phyloP scores from a whole-genome alignment of 2,329 filamentous ascomycete species.

The Leptographium radiaticola region DNA sequence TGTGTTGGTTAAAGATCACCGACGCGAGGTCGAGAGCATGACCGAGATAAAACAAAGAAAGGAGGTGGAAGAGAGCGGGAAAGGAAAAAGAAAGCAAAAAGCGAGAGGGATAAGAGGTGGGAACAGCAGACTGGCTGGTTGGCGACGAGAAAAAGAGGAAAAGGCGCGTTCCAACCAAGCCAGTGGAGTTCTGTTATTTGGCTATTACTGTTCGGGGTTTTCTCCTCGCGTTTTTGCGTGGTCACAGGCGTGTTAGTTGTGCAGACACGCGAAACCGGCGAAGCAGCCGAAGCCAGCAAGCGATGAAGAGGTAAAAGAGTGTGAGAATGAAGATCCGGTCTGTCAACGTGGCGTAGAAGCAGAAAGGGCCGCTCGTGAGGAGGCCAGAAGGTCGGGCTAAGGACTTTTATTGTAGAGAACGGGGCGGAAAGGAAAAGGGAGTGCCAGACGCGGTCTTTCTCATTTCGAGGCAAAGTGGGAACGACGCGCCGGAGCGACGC shows the following conservation, averaged over 20 bases:
- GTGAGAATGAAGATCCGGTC: background rate
- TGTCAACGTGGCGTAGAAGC: background rate
- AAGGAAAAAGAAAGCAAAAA: background rate
- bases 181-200: constrained; percentile 2
- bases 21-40: constrained; percentile 5
- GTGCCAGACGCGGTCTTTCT: constrained; percentile 11
- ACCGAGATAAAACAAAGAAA: background rate
- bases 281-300: background rate
- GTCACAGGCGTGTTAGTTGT: background rate
- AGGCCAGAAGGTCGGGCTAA: background rate
- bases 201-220: background rate
- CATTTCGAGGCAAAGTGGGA: constrained; percentile 10
- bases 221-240: constrained; percentile 1
- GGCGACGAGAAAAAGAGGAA: constrained; percentile 2
- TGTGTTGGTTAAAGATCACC: background rate
- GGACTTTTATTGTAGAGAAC: background rate
- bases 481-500: constrained; percentile 9
- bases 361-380: background rate
- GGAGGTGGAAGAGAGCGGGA: background rate
- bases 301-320: background rate
- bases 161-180: background rate
- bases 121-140: background rate
- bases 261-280: background rate
- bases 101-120: background rate
- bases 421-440: constrained; percentile 5